Conservation (phyloP, 2,329 filamentous ascomycete genomes). For the Scytalidium lignicola region DNA sequence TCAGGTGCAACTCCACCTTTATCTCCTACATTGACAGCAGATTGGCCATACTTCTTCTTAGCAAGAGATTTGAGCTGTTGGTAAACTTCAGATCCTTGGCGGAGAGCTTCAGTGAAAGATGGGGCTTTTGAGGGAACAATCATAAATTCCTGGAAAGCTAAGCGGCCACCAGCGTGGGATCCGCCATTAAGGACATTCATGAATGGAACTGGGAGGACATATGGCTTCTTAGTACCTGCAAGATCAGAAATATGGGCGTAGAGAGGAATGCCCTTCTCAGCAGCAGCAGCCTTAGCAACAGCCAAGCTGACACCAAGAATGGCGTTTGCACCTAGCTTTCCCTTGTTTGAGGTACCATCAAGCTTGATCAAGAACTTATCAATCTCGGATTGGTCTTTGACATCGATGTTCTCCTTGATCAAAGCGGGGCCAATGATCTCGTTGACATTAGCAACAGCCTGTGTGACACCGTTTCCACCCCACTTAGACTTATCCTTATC, state of each 20-base stretch:
- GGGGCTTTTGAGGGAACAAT: slow-evolving; percentile 68
- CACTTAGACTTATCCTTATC: slow-evolving; percentile 48
- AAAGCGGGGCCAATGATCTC: slow-evolving; percentile 48
- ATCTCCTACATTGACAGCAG: slow-evolving; percentile 29
- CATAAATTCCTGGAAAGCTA: slow-evolving; percentile 47
- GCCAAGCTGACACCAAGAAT: slow-evolving; percentile 57
- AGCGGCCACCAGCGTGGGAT: slow-evolving; percentile 30
- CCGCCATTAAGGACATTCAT: slow-evolving; percentile 54
- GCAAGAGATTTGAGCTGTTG: slow-evolving; percentile 93
- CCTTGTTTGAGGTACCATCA: slow-evolving; percentile 55
- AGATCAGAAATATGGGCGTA: no score
- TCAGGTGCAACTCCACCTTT: slow-evolving; percentile 34
- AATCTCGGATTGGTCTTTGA: slow-evolving; percentile 48
- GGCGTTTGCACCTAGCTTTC: slow-evolving; percentile 53
- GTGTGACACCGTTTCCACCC: slow-evolving; percentile 49
- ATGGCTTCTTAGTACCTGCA: slow-evolving; percentile 27
- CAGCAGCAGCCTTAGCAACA: slow-evolving; percentile 51
- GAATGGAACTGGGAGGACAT: slow-evolving; percentile 52
- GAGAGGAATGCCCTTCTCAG: no score
- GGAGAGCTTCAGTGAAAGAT: slow-evolving; percentile 91
- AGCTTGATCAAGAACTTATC: slow-evolving; percentile 48
- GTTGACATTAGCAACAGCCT: slow-evolving; percentile 51
- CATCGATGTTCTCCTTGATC: slow-evolving; percentile 47
- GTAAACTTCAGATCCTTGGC: slow-evolving; percentile 96
- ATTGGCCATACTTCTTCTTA: slow-evolving; percentile 72